A percentile compares a stretch with the other conserved stretches of the same genome.
These are phyloP conservation scores for Tephrocybe sp. DNA, from an alignment of 768 basidiomycete genomes.

Conservation along the genomic window DNA sequence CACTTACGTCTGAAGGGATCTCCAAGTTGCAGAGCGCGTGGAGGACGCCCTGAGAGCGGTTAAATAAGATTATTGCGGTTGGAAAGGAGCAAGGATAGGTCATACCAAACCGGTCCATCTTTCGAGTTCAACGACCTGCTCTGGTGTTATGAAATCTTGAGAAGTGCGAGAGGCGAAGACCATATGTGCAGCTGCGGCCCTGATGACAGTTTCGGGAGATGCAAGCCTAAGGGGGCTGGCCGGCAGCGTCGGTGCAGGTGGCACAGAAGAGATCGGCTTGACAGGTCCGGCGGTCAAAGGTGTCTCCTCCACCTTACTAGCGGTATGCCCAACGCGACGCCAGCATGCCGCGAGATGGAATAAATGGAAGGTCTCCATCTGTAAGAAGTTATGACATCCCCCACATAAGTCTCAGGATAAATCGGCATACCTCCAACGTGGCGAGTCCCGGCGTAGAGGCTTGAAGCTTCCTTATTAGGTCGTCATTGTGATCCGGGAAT, in stretches of 20 bases:
- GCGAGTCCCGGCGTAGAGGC: constrained; percentile 50
- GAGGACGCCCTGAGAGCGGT: constrained; percentile 45
- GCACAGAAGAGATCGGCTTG: constrained; percentile 33
- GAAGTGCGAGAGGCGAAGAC: constrained; percentile 78
- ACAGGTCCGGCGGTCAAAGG: constrained; percentile 49
- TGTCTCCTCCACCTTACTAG: constrained; percentile 26
- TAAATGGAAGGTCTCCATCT: constrained; percentile 89
- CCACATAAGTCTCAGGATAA: neutral
- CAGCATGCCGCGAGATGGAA: constrained; percentile 78
- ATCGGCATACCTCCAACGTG: constrained; percentile 62
- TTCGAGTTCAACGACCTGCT: constrained; percentile 59
- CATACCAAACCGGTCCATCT: constrained; percentile 55
- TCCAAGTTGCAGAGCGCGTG: constrained; percentile 51
- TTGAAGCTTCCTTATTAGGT: constrained; percentile 59
- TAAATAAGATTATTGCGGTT: constrained; percentile 6
- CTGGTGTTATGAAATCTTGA: constrained; percentile 73
- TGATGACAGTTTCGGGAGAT: constrained; percentile 43
- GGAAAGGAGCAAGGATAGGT: constrained; percentile 3
- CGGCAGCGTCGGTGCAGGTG: constrained; percentile 20
- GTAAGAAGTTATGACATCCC: neutral
- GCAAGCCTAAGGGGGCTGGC: constrained; percentile 20
- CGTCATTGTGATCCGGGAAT: constrained; percentile 72
- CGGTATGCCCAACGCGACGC: constrained; percentile 37
- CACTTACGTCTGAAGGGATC: constrained; percentile 52
- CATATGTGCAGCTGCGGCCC: constrained; percentile 81